phyloP scores from a whole-genome alignment of 495 filamentous ascomycete genomes.

The Daldinia loculata region DNA sequence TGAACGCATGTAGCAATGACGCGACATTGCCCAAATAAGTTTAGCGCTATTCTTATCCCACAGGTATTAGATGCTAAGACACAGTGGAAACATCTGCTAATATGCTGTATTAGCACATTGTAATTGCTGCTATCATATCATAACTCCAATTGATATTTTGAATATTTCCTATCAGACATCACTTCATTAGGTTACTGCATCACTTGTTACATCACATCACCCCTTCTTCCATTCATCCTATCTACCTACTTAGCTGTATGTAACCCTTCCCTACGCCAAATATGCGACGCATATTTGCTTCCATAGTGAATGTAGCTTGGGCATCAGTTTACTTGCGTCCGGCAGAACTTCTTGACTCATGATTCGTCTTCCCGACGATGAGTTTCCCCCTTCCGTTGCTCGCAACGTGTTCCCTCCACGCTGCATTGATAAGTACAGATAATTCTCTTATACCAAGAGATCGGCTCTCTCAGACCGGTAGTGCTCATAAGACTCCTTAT shows the following conservation, averaged over 20 bases:
- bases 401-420: slow-evolving; percentile 23
- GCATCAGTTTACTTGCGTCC: slow-evolving; percentile 30
- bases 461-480: background rate
- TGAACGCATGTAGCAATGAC: slow-evolving; percentile 27
- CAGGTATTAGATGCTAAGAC: background rate
- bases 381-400: slow-evolving; percentile 6
- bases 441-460: slow-evolving; percentile 4
- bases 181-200: background rate
- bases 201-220: background rate
- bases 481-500: slow-evolving; percentile 11
- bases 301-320: slow-evolving; percentile 17
- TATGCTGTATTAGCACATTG: background rate
- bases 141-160: background rate
- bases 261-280: slow-evolving; percentile 5
- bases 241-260: background rate
- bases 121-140: background rate
- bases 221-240: slow-evolving; percentile 13
- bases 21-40: slow-evolving; percentile 23
- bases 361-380: slow-evolving; percentile 24
- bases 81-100: background rate
- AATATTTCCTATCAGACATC: background rate
- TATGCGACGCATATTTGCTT: slow-evolving; percentile 18
- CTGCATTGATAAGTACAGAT: slow-evolving; percentile 8
- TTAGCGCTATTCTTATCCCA: slow-evolving; percentile 6
- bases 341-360: slow-evolving; percentile 20